A percentile compares a stretch with the other conserved stretches of the same genome.
These are phyloP conservation scores for Suillus subalutaceus DNA, from an alignment of 768 basidiomycete genomes.

Conservation along the genomic window DNA sequence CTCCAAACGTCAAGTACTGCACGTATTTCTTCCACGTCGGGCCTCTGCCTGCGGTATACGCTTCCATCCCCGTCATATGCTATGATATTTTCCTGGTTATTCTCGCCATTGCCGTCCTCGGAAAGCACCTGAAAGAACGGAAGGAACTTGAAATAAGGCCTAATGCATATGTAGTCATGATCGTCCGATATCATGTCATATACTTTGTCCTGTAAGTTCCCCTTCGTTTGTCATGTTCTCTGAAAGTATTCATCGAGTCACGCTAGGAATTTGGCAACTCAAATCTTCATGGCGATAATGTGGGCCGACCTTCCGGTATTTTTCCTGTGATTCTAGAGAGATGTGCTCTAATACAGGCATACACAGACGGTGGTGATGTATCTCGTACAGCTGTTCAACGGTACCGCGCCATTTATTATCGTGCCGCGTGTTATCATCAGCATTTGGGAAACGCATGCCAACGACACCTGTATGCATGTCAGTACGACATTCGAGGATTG, in stretches of 20 bases:
- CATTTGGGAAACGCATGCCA: not conserved
- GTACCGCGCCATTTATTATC: not conserved
- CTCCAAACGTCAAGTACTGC: not conserved
- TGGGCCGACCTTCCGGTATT: not conserved
- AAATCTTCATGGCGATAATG: not conserved
- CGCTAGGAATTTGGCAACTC: not conserved
- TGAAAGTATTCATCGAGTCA: not conserved
- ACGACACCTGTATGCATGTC: not conserved
- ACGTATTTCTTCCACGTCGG: not conserved
- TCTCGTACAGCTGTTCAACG: not conserved
- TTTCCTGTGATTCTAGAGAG: not conserved
- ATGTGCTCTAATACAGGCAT: not conserved
- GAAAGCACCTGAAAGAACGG: not conserved
- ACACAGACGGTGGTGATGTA: not conserved
- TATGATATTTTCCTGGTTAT: not conserved
- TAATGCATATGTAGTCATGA: not conserved
- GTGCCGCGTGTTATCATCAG: not conserved
- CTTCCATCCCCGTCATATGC: not conserved
- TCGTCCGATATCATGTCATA: not conserved
- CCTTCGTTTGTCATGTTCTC: not conserved
- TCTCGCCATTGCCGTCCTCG: not conserved
- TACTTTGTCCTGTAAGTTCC: not conserved
- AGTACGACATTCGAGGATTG: not conserved
- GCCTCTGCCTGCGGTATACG: not conserved
- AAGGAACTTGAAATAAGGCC: not conserved